Conservation (phyloP, 2,329 filamentous ascomycete species). For the Aspergillus ibericus region DNA sequence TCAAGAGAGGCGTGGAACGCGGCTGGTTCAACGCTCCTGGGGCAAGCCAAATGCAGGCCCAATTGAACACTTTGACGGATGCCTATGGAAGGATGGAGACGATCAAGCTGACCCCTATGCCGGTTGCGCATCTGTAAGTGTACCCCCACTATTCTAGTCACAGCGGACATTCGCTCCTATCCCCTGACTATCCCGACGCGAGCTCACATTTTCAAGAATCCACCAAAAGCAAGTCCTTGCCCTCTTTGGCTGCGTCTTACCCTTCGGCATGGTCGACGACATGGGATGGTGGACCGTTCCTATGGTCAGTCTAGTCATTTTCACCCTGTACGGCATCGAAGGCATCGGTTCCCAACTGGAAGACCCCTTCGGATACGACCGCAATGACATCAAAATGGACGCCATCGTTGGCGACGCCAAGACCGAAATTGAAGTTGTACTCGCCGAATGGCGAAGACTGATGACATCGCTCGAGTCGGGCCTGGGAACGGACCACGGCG, state of each 20-base stretch:
- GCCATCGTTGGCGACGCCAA: constrained; percentile 62
- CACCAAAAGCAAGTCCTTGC: constrained; percentile 65
- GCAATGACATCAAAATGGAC: constrained; percentile 69
- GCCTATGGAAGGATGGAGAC: constrained; percentile 66
- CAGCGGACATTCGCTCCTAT: too few species aligned
- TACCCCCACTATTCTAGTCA: too few species aligned
- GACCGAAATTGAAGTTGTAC: constrained; percentile 57
- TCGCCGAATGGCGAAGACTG: constrained; percentile 57
- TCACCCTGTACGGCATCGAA: constrained; percentile 65
- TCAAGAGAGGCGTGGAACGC: constrained; percentile 56
- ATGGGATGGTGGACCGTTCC: constrained; percentile 64
- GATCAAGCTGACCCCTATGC: constrained; percentile 63
- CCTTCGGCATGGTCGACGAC: constrained; percentile 63
- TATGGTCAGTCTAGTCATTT: constrained; percentile 60
- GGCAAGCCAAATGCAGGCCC: constrained; percentile 57
- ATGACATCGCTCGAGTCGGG: constrained; percentile 19
- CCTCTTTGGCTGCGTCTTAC: constrained; percentile 60
- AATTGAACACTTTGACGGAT: constrained; percentile 58
- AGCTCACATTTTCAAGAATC: constrained; percentile 44
- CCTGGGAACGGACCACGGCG: constrained; percentile 8
- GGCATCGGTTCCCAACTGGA: constrained; percentile 64
- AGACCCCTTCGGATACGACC: constrained; percentile 66
- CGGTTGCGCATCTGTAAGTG: constrained; percentile 58
- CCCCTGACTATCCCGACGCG: neutral
- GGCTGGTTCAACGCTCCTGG: constrained; percentile 63